Percentiles rank a stretch among this genome's conserved stretches.
Evolutionary conservation across 768 basidiomycete species (phyloP).

Genomic region (Podaxis mareebaensis): DNA sequence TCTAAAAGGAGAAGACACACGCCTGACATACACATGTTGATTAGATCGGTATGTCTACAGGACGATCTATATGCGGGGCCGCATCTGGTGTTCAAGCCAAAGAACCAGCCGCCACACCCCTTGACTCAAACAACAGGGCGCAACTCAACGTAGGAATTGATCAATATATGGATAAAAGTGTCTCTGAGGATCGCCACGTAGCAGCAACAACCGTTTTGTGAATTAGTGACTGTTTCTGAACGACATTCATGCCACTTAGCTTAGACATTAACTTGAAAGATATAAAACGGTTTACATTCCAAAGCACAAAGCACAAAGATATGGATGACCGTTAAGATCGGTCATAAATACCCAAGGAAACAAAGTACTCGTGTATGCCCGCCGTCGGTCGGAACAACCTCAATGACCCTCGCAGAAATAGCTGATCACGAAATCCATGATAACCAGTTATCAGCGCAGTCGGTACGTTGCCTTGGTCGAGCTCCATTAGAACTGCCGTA

Average conservation of each 20-base stretch:
- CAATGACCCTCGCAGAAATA: slow-evolving; percentile 18
- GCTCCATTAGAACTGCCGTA: slow-evolving; percentile 26
- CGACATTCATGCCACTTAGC: background rate
- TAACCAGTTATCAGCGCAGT: slow-evolving; percentile 27
- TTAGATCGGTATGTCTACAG: background rate
- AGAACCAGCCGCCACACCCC: background rate
- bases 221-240: background rate
- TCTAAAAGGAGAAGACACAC: background rate
- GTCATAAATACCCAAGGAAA: background rate
- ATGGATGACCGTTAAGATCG: background rate
- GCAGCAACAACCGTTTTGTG: background rate
- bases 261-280: background rate
- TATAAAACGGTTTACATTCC: background rate
- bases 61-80: background rate
- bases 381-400: background rate
- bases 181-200: background rate
- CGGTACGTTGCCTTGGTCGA: slow-evolving; percentile 27
- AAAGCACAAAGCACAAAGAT: background rate
- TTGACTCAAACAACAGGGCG: background rate
- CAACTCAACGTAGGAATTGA: background rate
- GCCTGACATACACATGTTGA: background rate
- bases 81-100: background rate
- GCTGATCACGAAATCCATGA: slow-evolving; percentile 22
- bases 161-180: background rate
- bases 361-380: background rate